These are phyloP conservation scores for Pelagophyceae sp. DNA, from an alignment of 352 stramenopile species.

Conservation along the genomic window DNA sequence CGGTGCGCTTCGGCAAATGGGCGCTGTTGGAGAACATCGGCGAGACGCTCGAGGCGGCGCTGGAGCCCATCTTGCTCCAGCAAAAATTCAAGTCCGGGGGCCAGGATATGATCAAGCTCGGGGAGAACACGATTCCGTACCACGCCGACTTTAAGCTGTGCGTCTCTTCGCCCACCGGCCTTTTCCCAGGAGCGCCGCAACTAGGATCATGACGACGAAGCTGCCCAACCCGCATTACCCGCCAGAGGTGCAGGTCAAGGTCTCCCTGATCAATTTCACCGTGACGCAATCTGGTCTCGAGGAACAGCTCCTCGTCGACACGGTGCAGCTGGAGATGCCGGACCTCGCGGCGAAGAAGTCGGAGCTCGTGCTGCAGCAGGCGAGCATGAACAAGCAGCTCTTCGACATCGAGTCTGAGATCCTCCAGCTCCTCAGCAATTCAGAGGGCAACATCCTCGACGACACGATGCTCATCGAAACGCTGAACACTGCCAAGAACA, in stretches of 20 bases:
- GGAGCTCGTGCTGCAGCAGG: slow-evolving; percentile 82
- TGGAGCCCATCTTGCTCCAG: slow-evolving; percentile 82
- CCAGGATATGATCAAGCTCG: slow-evolving; percentile 76
- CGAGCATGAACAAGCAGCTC: slow-evolving; percentile 83
- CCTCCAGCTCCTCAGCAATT: slow-evolving; percentile 74
- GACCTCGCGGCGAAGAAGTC: slow-evolving; percentile 79
- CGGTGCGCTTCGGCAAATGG: slow-evolving; percentile 73
- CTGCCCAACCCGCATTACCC: slow-evolving; percentile 83
- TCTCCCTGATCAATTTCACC: slow-evolving; percentile 92
- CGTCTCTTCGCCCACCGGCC: slow-evolving; percentile 69
- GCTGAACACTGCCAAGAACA: slow-evolving; percentile 76
- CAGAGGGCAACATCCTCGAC: slow-evolving; percentile 86
- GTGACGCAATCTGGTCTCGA: slow-evolving; percentile 86
- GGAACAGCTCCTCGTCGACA: slow-evolving; percentile 80
- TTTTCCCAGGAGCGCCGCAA: too few species aligned
- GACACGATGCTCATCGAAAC: slow-evolving; percentile 87
- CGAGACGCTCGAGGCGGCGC: slow-evolving; percentile 81
- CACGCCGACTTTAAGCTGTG: slow-evolving; percentile 79
- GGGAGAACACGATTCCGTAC: slow-evolving; percentile 86
- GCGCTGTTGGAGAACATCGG: slow-evolving; percentile 84
- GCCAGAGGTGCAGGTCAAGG: slow-evolving; percentile 84
- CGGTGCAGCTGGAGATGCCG: slow-evolving; percentile 78
- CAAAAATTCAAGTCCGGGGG: slow-evolving; percentile 77
- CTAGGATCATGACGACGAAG: slow-evolving; percentile 91
- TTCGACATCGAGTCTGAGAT: slow-evolving; percentile 94